Base-by-base conservation (phyloP, 306 rosid genomes). In the Medicago arabica region DNA sequence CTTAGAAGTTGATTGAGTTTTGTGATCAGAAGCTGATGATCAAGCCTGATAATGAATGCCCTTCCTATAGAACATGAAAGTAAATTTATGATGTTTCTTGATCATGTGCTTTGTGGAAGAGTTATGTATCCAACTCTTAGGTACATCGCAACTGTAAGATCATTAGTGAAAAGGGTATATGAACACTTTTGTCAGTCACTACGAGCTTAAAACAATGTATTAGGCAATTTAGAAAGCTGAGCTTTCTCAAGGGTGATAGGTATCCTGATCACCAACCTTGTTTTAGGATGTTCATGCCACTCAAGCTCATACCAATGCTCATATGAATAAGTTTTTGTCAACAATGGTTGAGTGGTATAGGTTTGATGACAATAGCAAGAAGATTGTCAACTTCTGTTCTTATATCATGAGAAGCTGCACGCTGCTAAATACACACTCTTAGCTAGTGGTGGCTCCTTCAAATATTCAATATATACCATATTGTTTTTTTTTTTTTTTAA, bases 251-350 rank as follows among this genome's bases (percentile, higher is more conserved):
- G 86, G 98, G 98, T 5, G 98, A 94, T 78, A 82, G 88, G 68
- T 96, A 94, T 83, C 98, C 98, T 3, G 98, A 94, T 81, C 97
- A 96, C 41, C 97, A 94, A 63, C 97, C 97, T 68, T 94, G 98
- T 72, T 94, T 94, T 77, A 86, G 98, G 75, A 94, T 94, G 98
- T 94, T 82, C 97, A 94, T 75, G 97, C 98, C 72, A 94, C 98
- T 2, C 98, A 94, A 74, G 95, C 98, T 50, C 98, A 91, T 78
- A 94, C 96, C 17, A 94, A 94, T 86, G 91, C 95, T 55, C 98
- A 94, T 81, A 92, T 90, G 97, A 94, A 94, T 83, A 94, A 94
- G 95, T 90, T 92, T 54, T 81, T 94, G 79, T 81, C 91, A 34
- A 88, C 95, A 54, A 90, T 92, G 88, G 97, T 90, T 58, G 97